Percentiles rank a stretch among this genome's conserved stretches.
Evolutionary conservation across 768 basidiomycete genomes (phyloP).

Genomic region (Naematelia encephala): DNA sequence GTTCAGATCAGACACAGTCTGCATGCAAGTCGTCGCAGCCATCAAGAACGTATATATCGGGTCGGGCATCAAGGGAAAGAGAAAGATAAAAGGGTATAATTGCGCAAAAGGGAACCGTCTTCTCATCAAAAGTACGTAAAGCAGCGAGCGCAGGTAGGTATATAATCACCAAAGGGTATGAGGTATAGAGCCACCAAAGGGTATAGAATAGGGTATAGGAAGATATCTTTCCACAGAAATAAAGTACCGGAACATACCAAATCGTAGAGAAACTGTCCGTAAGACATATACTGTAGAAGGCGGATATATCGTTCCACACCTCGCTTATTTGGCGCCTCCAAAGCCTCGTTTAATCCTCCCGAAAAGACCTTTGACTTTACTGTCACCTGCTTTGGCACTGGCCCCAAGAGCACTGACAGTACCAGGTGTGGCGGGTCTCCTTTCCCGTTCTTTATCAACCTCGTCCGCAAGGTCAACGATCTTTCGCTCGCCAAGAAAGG

Average conservation of each 20-base stretch:
- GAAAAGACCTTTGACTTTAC: constrained; percentile 16
- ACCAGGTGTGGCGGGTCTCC: constrained; percentile 21
- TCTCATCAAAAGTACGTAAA: too few species aligned
- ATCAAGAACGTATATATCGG: too few species aligned
- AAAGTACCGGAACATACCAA: too few species aligned
- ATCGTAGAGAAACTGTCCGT: not conserved
- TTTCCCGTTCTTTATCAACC: constrained; percentile 4
- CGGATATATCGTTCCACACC: not conserved
- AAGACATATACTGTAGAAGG: not conserved
- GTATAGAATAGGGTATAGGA: not conserved
- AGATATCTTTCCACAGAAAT: too few species aligned
- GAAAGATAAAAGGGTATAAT: too few species aligned
- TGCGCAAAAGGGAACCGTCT: too few species aligned
- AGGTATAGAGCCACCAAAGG: not conserved
- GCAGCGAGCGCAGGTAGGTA: too few species aligned
- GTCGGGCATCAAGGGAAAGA: too few species aligned
- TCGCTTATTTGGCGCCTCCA: not conserved
- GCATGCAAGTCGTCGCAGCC: too few species aligned
- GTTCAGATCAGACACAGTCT: too few species aligned
- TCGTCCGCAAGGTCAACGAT: constrained; percentile 19
- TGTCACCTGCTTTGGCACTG: not conserved
- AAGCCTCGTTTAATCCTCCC: not conserved
- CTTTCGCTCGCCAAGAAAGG: constrained; percentile 19
- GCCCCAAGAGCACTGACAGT: constrained; percentile 13
- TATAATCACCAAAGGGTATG: not conserved